Evolutionary conservation across 768 basidiomycete genomes (phyloP), one percentile per base, ranked within the genome.

Genomic region (Serendipita indica): DNA sequence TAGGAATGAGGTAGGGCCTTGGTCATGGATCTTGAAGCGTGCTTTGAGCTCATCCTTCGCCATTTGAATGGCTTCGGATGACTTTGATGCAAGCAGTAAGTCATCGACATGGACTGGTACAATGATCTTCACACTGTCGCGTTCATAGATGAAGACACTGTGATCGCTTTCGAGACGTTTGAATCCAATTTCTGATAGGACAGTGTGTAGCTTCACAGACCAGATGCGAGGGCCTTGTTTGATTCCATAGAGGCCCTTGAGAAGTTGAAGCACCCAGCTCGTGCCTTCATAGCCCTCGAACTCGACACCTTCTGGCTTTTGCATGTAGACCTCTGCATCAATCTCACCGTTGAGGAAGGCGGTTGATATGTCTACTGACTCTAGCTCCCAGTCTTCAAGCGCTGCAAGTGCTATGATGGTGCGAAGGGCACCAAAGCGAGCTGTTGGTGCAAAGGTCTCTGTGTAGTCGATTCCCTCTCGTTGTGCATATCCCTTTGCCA

Each of bases 171-270:
- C 33, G 13, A 14, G 30, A 3, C 32, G 13, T 22, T 37, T 13
- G 33, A 37, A 57, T 35, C 57, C 57, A 30, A 57, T 32, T n/a
- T 4, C 3, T 3, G 13, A 16, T 3, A 57, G 57, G 6, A 37
- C 57, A 13, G 3, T 33, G 30, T 35, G 27, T 4, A n/a, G 27
- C 57, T 58, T 62, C 35, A 65, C 37, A 45, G 73, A 64, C 76
- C 74, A 77, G 41, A 63, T 60, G 2, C 69, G 64, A 1, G 69
- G 69, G 12, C 70, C 68, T 60, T 76, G 75, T 61, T 73, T 72
- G 5, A 77, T 69, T 6, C 76, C 72, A 64, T 77, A 77, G 33
- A 76, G 62, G 2, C 69, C 64, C 62, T 74, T 73, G 1, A 13
- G 16, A 25, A 73, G 64, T 16, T 20, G 34, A 25, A 35, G 57